Evolutionary conservation across 1,139 yeast species (phyloP).

Genomic region (Pichia sp.): DNA sequence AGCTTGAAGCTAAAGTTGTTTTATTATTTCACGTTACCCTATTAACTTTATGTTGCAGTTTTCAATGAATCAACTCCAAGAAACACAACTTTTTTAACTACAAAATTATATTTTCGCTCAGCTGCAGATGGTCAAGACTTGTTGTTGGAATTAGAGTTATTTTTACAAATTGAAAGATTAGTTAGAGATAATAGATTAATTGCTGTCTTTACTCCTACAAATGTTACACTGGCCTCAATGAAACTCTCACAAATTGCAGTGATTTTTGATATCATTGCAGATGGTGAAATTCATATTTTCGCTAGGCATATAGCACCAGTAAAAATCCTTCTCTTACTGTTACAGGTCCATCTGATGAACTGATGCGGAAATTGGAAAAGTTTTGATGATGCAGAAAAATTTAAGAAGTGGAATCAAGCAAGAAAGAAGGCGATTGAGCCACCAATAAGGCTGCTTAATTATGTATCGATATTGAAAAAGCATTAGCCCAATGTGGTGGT

Average conservation of each 20-base stretch:
- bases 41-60: constrained; percentile 94
- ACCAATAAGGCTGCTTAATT: constrained; percentile 98
- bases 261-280: constrained; percentile 95
- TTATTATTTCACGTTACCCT: constrained; percentile 95
- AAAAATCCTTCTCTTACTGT: constrained; percentile 98
- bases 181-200: constrained; percentile 98
- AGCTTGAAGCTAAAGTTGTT: constrained; percentile 96
- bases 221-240: constrained; percentile 98
- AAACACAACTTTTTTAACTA: constrained; percentile 96
- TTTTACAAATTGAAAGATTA: constrained; percentile 99
- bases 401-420: constrained; percentile 93
- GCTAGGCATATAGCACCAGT: constrained; percentile 98
- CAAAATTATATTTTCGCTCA: constrained; percentile 94
- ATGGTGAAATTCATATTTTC: constrained; percentile 97
- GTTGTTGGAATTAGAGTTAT: constrained; percentile 98
- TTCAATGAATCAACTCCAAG: constrained; percentile 96
- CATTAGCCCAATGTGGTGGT: constrained; percentile 90
- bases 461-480: constrained; percentile 93
- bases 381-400: constrained; percentile 97
- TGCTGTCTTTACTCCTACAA: constrained; percentile 94
- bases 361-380: constrained; percentile 93
- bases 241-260: constrained; percentile 99
- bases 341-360: constrained; percentile 98
- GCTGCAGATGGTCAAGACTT: constrained; percentile 99
- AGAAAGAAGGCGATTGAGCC: constrained; percentile 83